Conservation (phyloP, 2,329 filamentous ascomycete species). For the Parastagonospora avenae region DNA sequence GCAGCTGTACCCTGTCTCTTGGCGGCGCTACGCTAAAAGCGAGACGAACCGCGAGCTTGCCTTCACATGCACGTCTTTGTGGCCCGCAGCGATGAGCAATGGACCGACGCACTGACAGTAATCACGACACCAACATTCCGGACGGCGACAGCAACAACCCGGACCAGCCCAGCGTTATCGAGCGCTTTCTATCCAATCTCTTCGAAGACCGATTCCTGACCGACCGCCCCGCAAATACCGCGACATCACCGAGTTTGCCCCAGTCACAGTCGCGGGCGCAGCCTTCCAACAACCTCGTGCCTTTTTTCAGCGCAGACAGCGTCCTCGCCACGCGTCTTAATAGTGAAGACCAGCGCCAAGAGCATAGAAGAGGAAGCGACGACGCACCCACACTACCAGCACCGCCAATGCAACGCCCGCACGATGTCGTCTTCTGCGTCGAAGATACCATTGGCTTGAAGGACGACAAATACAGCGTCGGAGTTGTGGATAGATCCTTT, state of each 20-base stretch:
- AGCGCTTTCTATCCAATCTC: conserved; percentile 26
- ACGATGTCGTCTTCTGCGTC: conserved; percentile 41
- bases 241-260: conserved; percentile 17
- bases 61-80: conserved; percentile 18
- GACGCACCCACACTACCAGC: not conserved
- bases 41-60: conserved; percentile 6
- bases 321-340: conserved; percentile 9
- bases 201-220: conserved; percentile 30
- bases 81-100: conserved; percentile 12
- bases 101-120: conserved; percentile 7
- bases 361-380: too few species aligned
- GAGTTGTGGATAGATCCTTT: conserved; percentile 51
- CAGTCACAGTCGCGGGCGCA: conserved; percentile 10
- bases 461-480: conserved; percentile 47
- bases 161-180: conserved; percentile 10
- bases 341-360: not conserved
- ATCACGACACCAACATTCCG: not conserved
- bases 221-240: conserved; percentile 15
- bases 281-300: conserved; percentile 20
- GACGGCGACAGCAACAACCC: conserved; percentile 6
- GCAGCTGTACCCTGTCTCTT: conserved; percentile 7
- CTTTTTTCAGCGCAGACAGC: conserved; percentile 29
- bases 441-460: conserved; percentile 52
- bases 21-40: conserved; percentile 4
- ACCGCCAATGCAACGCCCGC: conserved; percentile 19